phyloP scores from a whole-genome alignment of 164 flowering plant species.

The Sedum album region DNA sequence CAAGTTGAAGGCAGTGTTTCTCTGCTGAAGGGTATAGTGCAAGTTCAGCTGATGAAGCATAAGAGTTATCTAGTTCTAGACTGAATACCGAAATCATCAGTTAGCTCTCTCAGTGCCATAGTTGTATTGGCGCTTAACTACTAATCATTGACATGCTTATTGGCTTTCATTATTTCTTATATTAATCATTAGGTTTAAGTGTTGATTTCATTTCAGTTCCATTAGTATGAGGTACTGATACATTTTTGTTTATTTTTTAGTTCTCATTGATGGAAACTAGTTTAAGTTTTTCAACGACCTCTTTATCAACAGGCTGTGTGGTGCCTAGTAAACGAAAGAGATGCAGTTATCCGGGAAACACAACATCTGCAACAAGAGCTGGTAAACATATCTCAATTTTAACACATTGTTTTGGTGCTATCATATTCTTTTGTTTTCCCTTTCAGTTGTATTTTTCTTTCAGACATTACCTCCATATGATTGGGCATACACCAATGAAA shows the following conservation, averaged over 20 bases:
- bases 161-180: background rate
- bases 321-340: constrained; percentile 64
- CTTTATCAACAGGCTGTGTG: constrained; percentile 29
- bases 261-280: background rate
- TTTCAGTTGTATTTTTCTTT: too few relatives aligned
- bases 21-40: background rate
- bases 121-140: background rate
- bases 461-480: too few relatives aligned
- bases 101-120: background rate
- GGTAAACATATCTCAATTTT: constrained; percentile 27
- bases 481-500: too few relatives aligned
- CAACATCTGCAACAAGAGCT: constrained; percentile 65
- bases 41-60: too few relatives aligned
- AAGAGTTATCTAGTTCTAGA: background rate
- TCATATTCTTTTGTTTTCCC: too few relatives aligned
- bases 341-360: constrained; percentile 52
- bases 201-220: background rate
- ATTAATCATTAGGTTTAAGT: background rate
- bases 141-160: background rate
- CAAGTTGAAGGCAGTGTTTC: constrained; percentile 42
- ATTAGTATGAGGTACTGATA: background rate
- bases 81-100: background rate
- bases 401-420: background rate
- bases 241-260: background rate
- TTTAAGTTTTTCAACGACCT: background rate